These are phyloP conservation scores for Spatholobus suberectus DNA, from an alignment of 306 rosid species.

Conservation along the genomic window DNA sequence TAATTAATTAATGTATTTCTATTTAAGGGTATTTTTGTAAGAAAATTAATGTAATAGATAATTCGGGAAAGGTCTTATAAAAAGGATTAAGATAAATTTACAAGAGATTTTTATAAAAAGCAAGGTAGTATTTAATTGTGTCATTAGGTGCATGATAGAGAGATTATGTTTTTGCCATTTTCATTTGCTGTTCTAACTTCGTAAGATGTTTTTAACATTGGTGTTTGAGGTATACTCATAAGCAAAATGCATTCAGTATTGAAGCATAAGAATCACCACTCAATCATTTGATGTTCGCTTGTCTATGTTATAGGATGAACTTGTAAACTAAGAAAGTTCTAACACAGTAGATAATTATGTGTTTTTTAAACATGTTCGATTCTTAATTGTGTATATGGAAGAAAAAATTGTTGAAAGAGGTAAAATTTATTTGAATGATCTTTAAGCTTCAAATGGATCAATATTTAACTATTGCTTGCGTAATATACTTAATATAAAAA, in stretches of 20 bases:
- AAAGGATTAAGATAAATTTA: background rate
- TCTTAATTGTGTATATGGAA: background rate
- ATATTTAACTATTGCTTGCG: too few species aligned
- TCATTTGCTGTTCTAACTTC: slow-evolving; percentile 1
- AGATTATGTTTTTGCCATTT: background rate
- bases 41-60: background rate
- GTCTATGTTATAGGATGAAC: too few species aligned
- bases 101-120: background rate
- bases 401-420: background rate
- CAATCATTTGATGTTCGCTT: too few species aligned
- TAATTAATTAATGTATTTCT: background rate
- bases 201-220: background rate
- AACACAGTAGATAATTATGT: too few species aligned
- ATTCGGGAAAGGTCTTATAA: background rate
- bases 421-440: background rate
- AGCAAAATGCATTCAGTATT: background rate
- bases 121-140: too few species aligned
- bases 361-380: background rate
- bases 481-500: too few species aligned
- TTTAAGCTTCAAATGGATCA: too few species aligned
- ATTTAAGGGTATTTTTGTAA: background rate
- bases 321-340: background rate
- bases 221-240: too few species aligned
- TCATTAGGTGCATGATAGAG: too few species aligned
- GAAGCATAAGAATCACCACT: too few species aligned